Evolutionary conservation across 805 yeast species (phyloP), one percentile per base, ranked within the genome.

Genomic region (Yueomyces sinensis): DNA sequence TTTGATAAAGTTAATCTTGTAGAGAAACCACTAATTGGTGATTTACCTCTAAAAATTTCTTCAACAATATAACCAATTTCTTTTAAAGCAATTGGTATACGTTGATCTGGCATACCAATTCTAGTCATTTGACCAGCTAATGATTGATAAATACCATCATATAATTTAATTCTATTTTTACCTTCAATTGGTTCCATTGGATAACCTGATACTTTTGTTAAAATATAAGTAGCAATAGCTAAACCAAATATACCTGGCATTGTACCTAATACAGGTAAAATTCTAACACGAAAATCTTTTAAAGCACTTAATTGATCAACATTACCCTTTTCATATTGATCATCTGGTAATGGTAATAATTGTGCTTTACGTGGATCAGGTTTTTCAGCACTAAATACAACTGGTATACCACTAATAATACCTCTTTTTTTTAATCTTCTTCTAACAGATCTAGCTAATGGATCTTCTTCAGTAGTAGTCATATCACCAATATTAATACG

Each of bases 181-280:
- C 94, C 95, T 45, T 84, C 94, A 30, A 83, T 72, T 33, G 94
- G 91, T 41, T 89, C 95, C 35, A 79, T 74, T 17, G 93, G 91
- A 53, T 91, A 91, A 1, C 91, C 95, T 1, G 94, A 75, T 7
- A 84, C 74, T 3, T 69, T 59, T 2, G 94, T 81, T 25, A 91
- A 58, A 17, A 91, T 63, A 59, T 82, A 77, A 1, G 95, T 80
- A 3, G 95, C 93, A 37, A 89, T 70, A 0, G 95, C 73, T 32
- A 91, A 66, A 1, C 97, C 99, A 62, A 91, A 91, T 59, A 89
- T 79, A 9, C 91, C 96, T 1, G 99, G 99, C 79, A 91, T 75
- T 0, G 98, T 83, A 3, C 98, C 97, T 42, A 91, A 61, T 0
- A 91, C 99, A 0, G 99, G 99, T 37, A 91, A 66, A 32, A 91